A percentile compares a stretch with the other conserved stretches of the same genome.
phyloP scores from a whole-genome alignment of 345 rosid genomes.

The Melastoma malabathricum region DNA sequence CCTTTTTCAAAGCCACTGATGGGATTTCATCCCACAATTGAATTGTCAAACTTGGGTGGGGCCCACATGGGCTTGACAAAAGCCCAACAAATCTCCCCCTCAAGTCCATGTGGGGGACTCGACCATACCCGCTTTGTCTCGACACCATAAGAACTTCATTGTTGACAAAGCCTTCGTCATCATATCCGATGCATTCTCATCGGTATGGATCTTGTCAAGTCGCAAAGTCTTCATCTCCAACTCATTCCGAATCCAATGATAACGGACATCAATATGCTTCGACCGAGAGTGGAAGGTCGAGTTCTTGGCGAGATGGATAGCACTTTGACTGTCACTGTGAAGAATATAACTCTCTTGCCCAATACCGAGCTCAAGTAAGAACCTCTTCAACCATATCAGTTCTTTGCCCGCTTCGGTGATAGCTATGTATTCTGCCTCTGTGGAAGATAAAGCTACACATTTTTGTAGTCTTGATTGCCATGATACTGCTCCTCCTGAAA shows the following conservation, averaged over 20 bases:
- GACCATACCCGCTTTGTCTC: too few species aligned
- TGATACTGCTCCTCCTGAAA: too few species aligned
- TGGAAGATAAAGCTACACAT: too few species aligned
- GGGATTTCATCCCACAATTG: too few species aligned
- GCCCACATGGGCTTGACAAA: not conserved
- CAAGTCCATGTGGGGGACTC: not conserved
- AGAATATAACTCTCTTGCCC: conserved; percentile 2
- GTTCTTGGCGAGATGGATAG: not conserved
- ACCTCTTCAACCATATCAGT: conserved; percentile 4
- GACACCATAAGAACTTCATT: not conserved
- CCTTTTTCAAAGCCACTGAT: too few species aligned
- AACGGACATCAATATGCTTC: conserved; percentile 3
- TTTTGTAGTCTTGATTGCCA: too few species aligned
- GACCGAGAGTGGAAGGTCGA: not conserved
- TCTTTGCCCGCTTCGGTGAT: not conserved
- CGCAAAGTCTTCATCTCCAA: not conserved
- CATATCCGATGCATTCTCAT: not conserved
- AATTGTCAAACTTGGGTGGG: too few species aligned
- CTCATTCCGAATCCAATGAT: not conserved
- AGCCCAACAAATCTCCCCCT: not conserved
- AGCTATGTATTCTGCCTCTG: not conserved
- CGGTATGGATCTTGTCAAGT: not conserved
- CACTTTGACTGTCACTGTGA: not conserved
- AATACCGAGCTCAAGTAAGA: not conserved
- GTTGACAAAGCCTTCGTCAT: not conserved